Conservation (phyloP, 106 monocot species). For the Dioscorea alata region DNA sequence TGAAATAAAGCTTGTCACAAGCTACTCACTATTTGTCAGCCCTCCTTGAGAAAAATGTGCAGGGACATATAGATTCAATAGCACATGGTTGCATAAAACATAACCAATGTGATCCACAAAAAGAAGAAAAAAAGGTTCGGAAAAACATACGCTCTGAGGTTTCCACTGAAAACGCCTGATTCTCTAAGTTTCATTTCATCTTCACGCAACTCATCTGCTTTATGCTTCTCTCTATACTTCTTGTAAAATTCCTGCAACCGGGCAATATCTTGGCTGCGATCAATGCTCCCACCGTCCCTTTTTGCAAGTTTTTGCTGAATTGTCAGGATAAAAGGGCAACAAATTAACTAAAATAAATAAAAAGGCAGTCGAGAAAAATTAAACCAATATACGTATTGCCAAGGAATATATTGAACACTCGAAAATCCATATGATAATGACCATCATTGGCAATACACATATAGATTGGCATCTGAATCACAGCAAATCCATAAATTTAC, state of each 20-base stretch:
- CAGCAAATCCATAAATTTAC: constrained; percentile 21
- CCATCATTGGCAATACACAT: too few species aligned
- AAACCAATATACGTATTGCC: not conserved
- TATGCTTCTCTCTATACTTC: constrained; percentile 70
- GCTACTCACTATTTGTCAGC: too few species aligned
- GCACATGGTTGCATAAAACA: too few species aligned
- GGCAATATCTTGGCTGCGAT: constrained; percentile 74
- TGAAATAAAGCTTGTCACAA: too few species aligned
- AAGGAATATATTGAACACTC: not conserved
- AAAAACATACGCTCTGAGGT: constrained; percentile 76
- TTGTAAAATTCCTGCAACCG: constrained; percentile 92
- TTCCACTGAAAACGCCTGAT: constrained; percentile 81
- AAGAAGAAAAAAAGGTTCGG: not conserved
- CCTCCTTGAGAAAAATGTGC: not conserved
- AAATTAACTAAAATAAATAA: not conserved
- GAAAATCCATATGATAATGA: not conserved
- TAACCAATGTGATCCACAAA: too few species aligned
- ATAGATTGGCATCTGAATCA: not conserved
- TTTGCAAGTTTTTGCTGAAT: constrained; percentile 91
- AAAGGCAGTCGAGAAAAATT: not conserved
- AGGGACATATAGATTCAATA: not conserved
- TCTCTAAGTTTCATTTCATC: constrained; percentile 91
- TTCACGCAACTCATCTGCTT: constrained; percentile 73
- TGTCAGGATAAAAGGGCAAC: not conserved
- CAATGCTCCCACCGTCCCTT: constrained; percentile 66